A percentile compares a stretch with the other conserved stretches of the same genome.
Conservation (phyloP, 352 stramenopile genomes). For the Phytophthora capsici region DNA sequence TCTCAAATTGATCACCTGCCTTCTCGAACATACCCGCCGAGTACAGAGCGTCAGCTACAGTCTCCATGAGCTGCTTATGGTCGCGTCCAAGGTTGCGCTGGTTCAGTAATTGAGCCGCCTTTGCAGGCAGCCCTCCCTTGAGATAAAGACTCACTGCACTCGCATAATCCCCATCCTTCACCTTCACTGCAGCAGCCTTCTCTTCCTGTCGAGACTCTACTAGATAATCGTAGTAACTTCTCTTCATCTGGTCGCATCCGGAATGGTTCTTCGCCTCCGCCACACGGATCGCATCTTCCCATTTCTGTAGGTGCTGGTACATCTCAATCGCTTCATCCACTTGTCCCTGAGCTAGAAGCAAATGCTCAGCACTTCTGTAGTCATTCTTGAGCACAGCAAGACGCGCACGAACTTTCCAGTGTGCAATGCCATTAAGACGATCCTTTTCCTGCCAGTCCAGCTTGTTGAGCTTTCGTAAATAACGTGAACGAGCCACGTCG, state of each 20-base stretch:
- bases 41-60: conserved; percentile 90
- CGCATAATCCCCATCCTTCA: conserved; percentile 91
- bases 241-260: conserved; percentile 88
- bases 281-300: conserved; percentile 94
- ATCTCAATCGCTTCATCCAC: conserved; percentile 95
- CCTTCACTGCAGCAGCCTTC: conserved; percentile 91
- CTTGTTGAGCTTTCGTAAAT: conserved; percentile 92
- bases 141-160: conserved; percentile 93
- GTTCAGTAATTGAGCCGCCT: conserved; percentile 88
- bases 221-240: conserved; percentile 93
- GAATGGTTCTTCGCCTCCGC: conserved; percentile 86
- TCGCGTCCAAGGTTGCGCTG: conserved; percentile 89
- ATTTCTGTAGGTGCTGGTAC: conserved; percentile 95
- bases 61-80: conserved; percentile 90
- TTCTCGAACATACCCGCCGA: conserved; percentile 93
- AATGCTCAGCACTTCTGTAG: conserved; percentile 90
- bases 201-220: conserved; percentile 93
- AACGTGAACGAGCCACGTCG: conserved; percentile 89
- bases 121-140: conserved; percentile 92
- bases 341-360: conserved; percentile 91
- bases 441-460: conserved; percentile 81
- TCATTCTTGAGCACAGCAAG: conserved; percentile 91
- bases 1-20: conserved; percentile 94
- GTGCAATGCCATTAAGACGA: conserved; percentile 78
- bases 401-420: conserved; percentile 88